These are phyloP conservation scores for Marsdenia floribunda DNA, from an alignment of 257 asterid species.

Conservation along the genomic window DNA sequence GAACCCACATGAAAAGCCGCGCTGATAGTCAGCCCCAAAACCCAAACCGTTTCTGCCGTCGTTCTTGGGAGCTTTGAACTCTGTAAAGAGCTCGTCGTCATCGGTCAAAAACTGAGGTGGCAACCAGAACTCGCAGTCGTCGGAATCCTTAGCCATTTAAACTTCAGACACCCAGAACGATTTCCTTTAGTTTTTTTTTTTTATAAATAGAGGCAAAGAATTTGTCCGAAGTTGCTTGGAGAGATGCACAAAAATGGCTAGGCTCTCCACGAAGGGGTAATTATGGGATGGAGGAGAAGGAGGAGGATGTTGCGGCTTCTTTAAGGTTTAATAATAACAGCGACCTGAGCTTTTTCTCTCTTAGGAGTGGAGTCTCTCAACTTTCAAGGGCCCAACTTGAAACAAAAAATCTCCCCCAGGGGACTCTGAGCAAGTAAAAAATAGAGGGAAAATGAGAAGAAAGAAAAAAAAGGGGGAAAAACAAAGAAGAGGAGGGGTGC, in stretches of 20 bases:
- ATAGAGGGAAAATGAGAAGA: background rate
- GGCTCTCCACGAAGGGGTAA: background rate
- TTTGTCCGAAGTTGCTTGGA: background rate
- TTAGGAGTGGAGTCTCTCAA: background rate
- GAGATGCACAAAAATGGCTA: background rate
- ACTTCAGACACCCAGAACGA: background rate
- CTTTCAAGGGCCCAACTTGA: slow-evolving; percentile 7
- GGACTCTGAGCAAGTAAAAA: background rate
- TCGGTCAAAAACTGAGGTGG: slow-evolving; percentile 42
- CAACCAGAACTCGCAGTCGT: slow-evolving; percentile 35
- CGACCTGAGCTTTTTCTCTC: slow-evolving; percentile 4
- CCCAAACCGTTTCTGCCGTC: background rate
- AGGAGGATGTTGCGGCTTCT: slow-evolving; percentile 11
- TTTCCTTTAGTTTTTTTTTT: background rate
- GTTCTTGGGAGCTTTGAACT: slow-evolving; percentile 1
- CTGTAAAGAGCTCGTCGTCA: slow-evolving; percentile 19
- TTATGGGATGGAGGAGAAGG: background rate
- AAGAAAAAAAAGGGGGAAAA: too few relatives aligned
- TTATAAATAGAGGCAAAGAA: background rate
- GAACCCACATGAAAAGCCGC: slow-evolving; percentile 10
- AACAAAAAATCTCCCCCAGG: background rate
- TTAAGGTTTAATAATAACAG: slow-evolving; percentile 19
- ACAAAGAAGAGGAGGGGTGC: background rate
- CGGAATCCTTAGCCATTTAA: slow-evolving; percentile 25
- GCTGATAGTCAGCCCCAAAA: slow-evolving; percentile 13